Percentiles rank a stretch among this genome's conserved stretches.
phyloP scores from a whole-genome alignment of 2,329 filamentous ascomycete genomes.

The Colletotrichum euphorbiae region DNA sequence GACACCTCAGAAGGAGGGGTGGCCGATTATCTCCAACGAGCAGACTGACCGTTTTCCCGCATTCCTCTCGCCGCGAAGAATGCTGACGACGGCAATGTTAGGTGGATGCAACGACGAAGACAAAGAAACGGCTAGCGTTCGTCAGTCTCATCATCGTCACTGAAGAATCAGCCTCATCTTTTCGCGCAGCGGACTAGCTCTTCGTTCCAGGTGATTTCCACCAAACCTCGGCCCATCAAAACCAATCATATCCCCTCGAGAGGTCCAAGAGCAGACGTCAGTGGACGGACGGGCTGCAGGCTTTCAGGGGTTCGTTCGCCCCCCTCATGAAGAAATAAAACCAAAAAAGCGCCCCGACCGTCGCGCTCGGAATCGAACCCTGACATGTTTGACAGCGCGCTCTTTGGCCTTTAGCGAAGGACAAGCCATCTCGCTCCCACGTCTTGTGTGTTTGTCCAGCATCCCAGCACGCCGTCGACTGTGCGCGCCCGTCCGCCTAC shows the following conservation, averaged over 20 bases:
- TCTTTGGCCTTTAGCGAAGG: not conserved
- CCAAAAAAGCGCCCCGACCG: not conserved
- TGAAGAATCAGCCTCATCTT: constrained; percentile 7
- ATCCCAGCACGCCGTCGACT: constrained; percentile 7
- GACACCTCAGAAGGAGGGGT: not conserved
- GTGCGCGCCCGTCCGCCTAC: constrained; percentile 15
- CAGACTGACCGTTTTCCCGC: constrained; percentile 7
- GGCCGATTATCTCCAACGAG: constrained; percentile 5
- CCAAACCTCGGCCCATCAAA: not conserved
- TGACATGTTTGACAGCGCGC: constrained; percentile 22
- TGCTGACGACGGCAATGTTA: not conserved
- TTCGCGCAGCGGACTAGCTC: not conserved
- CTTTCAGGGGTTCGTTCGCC: not conserved
- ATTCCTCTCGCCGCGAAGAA: not conserved
- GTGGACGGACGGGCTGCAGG: not conserved
- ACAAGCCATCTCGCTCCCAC: not conserved
- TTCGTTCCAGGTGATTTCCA: not conserved
- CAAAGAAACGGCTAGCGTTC: constrained; percentile 15
- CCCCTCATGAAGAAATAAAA: not conserved
- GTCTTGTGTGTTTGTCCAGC: not conserved
- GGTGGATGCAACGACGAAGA: constrained; percentile 22
- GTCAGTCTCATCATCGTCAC: constrained; percentile 11
- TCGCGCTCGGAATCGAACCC: constrained; percentile 7
- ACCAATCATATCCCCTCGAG: not conserved
- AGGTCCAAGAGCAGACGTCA: constrained; percentile 23